A percentile compares a stretch with the other conserved stretches of the same genome.
Evolutionary conservation across 768 basidiomycete genomes (phyloP).

Genomic region (Dioszegia crocea): DNA sequence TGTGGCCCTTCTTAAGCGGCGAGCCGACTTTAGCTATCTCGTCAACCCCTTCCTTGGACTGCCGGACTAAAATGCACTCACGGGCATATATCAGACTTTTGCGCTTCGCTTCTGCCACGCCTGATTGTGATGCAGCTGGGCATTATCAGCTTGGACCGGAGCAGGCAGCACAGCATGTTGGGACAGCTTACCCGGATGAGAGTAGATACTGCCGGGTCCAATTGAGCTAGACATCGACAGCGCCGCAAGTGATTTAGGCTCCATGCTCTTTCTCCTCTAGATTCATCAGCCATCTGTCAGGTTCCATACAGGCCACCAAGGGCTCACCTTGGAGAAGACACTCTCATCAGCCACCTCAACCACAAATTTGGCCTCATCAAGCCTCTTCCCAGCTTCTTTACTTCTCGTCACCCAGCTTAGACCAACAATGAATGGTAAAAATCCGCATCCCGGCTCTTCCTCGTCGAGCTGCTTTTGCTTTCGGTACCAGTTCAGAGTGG

Average conservation of each 20-base stretch:
- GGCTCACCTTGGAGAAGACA: slow-evolving; percentile 45
- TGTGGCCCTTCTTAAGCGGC: slow-evolving; percentile 40
- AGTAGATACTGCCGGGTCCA: neutral
- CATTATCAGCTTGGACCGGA: slow-evolving; percentile 7
- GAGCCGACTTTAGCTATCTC: slow-evolving; percentile 42
- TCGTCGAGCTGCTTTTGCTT: slow-evolving; percentile 24
- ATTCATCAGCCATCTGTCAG: neutral
- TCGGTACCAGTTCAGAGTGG: slow-evolving; percentile 47
- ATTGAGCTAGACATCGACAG: slow-evolving; percentile 2
- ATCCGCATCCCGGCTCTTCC: neutral
- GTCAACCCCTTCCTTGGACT: slow-evolving; percentile 5
- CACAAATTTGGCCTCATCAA: slow-evolving; percentile 32
- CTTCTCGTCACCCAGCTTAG: slow-evolving; percentile 49
- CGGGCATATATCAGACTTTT: slow-evolving; percentile 43
- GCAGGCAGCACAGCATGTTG: too few relatives aligned
- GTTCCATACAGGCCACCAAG: neutral
- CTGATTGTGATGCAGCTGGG: neutral
- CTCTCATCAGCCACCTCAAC: slow-evolving; percentile 42
- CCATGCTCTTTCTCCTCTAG: slow-evolving; percentile 50
- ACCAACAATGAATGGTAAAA: slow-evolving; percentile 43
- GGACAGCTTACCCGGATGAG: neutral
- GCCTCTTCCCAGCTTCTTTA: slow-evolving; percentile 40
- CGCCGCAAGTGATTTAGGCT: slow-evolving; percentile 26
- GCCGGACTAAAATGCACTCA: slow-evolving; percentile 23
- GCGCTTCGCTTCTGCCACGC: slow-evolving; percentile 14